Base-by-base conservation (phyloP, 192 early-diverging fungal genomes). In the Diversispora epigaea region DNA sequence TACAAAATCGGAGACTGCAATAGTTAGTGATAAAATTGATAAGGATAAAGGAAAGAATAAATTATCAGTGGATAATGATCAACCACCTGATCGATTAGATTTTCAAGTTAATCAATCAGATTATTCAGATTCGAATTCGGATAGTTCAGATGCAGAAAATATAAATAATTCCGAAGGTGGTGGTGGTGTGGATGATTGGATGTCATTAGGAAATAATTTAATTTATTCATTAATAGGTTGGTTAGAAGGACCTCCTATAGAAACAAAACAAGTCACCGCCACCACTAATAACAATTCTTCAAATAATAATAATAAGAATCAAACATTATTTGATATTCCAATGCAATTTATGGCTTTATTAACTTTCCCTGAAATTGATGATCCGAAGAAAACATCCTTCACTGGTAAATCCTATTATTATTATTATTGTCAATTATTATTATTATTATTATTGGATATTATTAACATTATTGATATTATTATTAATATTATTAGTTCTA, bases 311-410 rank as follows among this genome's bases (percentile, higher is more conserved):
- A 74, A 32, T 32, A 32, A 74, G 32, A 64, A 74, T 74, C 25
- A 39, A 19, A 50, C 60, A 8, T 47, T 85, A 46, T 55, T 81
- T 5, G 82, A 85, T 44, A 83, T 85, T 19, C 84, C 84, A 1
- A 75, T 85, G 21, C 82, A 83, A 52, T 83, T 85, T 41, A 85
- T 85, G 65, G 82, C 80, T 46, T 61, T 85, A 44, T 63, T 85
- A 46, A 85, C 84, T 0, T 85, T 82, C 45, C 84, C 84, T 5
- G 84, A 85, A 25, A 72, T 79, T 11, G 82, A 81, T 32, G 70
- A 52, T 12, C 73, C 78, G 19, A 73, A 80, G 45, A 81, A 77
- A 46, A 64, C 77, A 46, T 76, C 72, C 14, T 79, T 83, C 49
- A 70, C 76, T 17, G 76, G 81, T 85, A 76, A 49, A 79, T 77